Evolutionary conservation across 1,284 basidiomycete species (phyloP), one percentile per base, ranked within the genome.

Genomic region (Tetrapyrgos nigripes): DNA sequence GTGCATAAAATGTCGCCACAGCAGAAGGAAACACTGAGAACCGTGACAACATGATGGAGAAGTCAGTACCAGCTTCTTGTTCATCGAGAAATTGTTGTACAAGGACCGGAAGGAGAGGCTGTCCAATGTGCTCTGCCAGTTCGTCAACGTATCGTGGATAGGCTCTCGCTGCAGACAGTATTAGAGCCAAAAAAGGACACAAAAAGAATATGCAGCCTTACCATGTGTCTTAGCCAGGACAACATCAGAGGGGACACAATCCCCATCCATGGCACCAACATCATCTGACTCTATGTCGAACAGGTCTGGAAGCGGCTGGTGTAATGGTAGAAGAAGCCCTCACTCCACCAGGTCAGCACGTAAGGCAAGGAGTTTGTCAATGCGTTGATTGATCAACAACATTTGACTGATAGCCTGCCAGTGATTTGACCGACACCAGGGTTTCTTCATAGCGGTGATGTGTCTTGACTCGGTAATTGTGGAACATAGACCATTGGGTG

Each of bases 1-100:
- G 73, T 10, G 72, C 70, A 58, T 62, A 69, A 55, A 69, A 75
- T 0, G 45, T 54, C 2, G 69, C 63, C 5, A 61, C 51, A 6
- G 70, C 70, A 45, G 71, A 73, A 24, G 64, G 58, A 33, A 62
- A 68, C 0, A 71, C 62, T 2, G 19, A 50, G 21, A 71, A 56
- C 17, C 51, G 59, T 9, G 53, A 40, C 2, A 53, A 14, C 10
- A 55, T 64, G 53, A 46, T 53, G 26, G 58, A 66, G 59, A 45
- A 53, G 10, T 46, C 49, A n/a, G 26, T 50, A 24, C 29, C 58
- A 37, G 62, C 55, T 33, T 59, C 40, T 28, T 59, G 61, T 19
- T 48, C 57, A 55, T 56, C 59, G 31, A 63, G 63, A 63, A 64
- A 68, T 0, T 48, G 46, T 17, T 50, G 33, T 14, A 66, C 29